Conservation (phyloP, 306 rosid species). For the Purshia tridentata region DNA sequence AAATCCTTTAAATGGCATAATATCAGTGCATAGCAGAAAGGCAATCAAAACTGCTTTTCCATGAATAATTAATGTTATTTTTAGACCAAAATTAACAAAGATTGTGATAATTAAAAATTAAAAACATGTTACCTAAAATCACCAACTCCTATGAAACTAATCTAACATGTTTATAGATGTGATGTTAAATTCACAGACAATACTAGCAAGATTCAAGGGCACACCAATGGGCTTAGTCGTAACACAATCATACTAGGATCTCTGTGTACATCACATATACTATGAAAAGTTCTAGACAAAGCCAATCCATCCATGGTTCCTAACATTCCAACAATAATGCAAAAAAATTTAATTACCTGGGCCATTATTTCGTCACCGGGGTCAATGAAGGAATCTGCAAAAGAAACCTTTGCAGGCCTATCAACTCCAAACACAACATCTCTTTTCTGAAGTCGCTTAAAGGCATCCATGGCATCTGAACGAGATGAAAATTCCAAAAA, state of each 20-base stretch:
- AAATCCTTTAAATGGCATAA: not conserved
- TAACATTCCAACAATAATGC: slow-evolving; percentile 12
- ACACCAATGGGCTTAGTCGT: not conserved
- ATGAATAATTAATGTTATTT: not conserved
- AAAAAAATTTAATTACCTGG: slow-evolving; percentile 63
- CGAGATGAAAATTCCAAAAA: slow-evolving; percentile 93
- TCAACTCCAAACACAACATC: slow-evolving; percentile 95
- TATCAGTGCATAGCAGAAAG: not conserved
- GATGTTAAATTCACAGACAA: not conserved
- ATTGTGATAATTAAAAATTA: not conserved
- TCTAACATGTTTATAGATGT: not conserved
- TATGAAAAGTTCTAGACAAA: slow-evolving; percentile 8
- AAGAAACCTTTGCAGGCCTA: slow-evolving; percentile 96
- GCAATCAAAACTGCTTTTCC: not conserved
- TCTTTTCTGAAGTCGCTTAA: slow-evolving; percentile 88
- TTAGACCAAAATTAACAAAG: not conserved
- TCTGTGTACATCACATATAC: slow-evolving; percentile 2
- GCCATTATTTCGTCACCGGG: slow-evolving; percentile 99
- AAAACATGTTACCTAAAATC: not conserved
- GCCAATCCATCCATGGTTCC: not conserved
- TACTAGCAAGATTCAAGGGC: not conserved
- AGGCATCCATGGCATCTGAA: slow-evolving; percentile 98
- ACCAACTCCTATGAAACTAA: not conserved
- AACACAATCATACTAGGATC: not conserved
- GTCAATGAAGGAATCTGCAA: slow-evolving; percentile 96